phyloP scores from a whole-genome alignment of 179 eudicot species.

The Spergularia azorica region DNA sequence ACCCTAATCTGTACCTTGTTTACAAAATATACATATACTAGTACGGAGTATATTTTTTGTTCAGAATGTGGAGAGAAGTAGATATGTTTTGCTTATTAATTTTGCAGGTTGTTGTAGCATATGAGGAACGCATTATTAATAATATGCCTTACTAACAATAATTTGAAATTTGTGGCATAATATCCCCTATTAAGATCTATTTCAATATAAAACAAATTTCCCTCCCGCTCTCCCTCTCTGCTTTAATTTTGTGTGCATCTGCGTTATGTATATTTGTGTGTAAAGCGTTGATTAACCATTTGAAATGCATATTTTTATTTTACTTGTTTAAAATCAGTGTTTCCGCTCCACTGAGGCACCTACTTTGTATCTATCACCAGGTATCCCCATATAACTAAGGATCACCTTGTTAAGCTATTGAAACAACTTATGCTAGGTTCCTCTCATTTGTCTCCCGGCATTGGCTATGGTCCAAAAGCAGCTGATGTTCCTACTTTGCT shows the following conservation, averaged over 20 bases:
- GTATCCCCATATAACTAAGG: constrained; percentile 78
- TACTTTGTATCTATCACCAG: constrained; percentile 37
- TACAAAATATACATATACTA: no score
- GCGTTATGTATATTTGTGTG: not conserved
- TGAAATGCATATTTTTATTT: not conserved
- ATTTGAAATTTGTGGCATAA: not conserved
- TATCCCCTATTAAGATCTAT: not conserved
- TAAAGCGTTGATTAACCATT: not conserved
- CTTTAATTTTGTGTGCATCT: not conserved
- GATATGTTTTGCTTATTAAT: no score
- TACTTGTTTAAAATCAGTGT: constrained; percentile 13
- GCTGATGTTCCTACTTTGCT: constrained; percentile 85
- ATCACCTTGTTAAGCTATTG: constrained; percentile 93
- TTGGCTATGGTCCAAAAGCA: constrained; percentile 53
- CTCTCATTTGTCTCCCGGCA: constrained; percentile 37
- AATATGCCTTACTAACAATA: not conserved
- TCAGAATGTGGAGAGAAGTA: no score
- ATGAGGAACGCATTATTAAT: not conserved
- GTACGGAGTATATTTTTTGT: no score
- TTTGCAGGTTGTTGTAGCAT: no score
- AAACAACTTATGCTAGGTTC: constrained; percentile 66
- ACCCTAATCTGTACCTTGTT: no score
- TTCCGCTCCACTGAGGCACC: not conserved
- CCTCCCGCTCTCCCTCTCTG: not conserved
- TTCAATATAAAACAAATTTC: not conserved